phyloP scores from a whole-genome alignment of 148 eudicot species.

The Mesembryanthemum crystallinum region DNA sequence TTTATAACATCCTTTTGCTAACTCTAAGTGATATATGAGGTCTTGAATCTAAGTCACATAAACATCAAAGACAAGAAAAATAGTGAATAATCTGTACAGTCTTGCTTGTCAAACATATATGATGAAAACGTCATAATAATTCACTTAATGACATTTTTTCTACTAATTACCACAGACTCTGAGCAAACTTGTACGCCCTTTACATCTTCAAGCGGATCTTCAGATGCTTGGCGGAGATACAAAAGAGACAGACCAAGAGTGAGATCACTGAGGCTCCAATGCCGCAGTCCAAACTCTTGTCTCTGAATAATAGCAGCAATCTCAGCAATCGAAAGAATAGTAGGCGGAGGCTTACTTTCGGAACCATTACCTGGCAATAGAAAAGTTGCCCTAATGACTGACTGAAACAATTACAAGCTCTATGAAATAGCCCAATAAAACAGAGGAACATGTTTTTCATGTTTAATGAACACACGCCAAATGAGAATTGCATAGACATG shows the following conservation, averaged over 20 bases:
- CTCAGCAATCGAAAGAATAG: constrained; percentile 64
- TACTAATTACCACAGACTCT: constrained; percentile 53
- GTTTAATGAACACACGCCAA: not conserved
- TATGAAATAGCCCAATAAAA: not conserved
- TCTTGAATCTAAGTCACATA: constrained; percentile 60
- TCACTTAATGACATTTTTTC: constrained; percentile 13
- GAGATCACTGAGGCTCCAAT: constrained; percentile 94
- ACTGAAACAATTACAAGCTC: constrained; percentile 5
- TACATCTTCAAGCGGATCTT: constrained; percentile 58
- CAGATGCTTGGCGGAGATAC: constrained; percentile 83
- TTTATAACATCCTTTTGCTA: constrained; percentile 80
- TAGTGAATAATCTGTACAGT: constrained; percentile 2
- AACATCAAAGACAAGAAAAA: not conserved
- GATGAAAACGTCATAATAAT: not conserved
- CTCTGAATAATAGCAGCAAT: constrained; percentile 73
- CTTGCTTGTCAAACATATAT: not conserved
- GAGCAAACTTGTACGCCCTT: constrained; percentile 70
- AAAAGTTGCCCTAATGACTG: constrained; percentile 16
- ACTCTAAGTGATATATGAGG: constrained; percentile 80
- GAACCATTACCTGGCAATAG: constrained; percentile 45
- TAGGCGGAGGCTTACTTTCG: constrained; percentile 55
- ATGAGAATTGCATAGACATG: no score
- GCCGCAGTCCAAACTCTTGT: constrained; percentile 76
- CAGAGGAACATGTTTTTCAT: not conserved
- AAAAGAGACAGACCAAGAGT: constrained; percentile 86